Base-by-base conservation (phyloP, 73 alveolate genomes). In the Paramecium tetraurelia region DNA sequence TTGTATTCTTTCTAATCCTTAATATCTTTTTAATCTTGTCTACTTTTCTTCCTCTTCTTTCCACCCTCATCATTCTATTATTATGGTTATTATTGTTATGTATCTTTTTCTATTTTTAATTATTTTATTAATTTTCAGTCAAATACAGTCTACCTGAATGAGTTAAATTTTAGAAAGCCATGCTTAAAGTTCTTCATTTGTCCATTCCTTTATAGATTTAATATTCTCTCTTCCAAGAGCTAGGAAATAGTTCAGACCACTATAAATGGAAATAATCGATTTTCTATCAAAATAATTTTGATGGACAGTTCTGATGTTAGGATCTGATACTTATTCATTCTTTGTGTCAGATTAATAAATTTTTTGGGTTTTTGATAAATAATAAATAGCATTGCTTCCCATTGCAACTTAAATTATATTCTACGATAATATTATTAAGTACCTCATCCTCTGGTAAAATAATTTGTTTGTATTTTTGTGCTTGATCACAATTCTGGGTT, bases 161-260 rank as follows among this genome's bases (percentile, higher is more conserved):
- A 7, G 90, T 80, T 41, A 80, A 44, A 41, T 41, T 20, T 41
- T 33, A 18, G 21, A 14, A 8, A 80, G 44, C 90, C 90, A 80
- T 40, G 4, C 29, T 41, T 36, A 14, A 7, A 80, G 22, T 80
- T 80, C 38, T 43, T 80, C 90, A 43, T 43, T 41, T 7, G 31
- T 80, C 90, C 90, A 80, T 22, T 80, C 69, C 31, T 43, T 80
- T 22, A 80, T 38, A 7, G 44, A 38, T 24, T 43, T 80, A n/a
- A 43, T 43, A 41, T 80, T 59, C 57, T 80, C 90, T 80, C 90
- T 80, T 9, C 90, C 90, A 12, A 80, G 48, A 5, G 90, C 90
- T 10, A 80, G 29, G 35, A 43, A 80, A 11, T 80, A 80, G 10
- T 44, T 40, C 1, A 80, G 53, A 36, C 90, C 90, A 41, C 57